These are phyloP conservation scores for Camellia sinensis DNA, from an alignment of 148 eudicot genomes.

Conservation along the genomic window DNA sequence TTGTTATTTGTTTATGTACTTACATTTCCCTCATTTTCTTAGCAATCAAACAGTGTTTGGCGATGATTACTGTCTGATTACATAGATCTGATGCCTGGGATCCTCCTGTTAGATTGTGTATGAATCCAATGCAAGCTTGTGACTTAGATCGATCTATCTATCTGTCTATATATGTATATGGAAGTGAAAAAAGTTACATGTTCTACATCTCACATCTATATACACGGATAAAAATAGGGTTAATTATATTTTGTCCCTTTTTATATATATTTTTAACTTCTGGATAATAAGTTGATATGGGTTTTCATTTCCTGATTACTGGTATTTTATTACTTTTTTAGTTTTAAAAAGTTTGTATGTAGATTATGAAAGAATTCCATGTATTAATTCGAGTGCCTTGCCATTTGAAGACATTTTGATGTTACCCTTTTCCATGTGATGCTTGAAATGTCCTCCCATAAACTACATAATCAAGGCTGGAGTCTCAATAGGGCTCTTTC, in stretches of 20 bases:
- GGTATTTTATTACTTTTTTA: neutral
- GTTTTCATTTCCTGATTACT: neutral
- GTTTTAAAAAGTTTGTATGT: neutral
- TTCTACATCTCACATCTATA: no score
- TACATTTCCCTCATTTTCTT: neutral
- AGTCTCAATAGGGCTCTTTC: slow-evolving; percentile 39
- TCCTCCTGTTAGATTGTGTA: no score
- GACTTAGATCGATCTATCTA: no score
- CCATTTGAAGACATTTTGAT: neutral
- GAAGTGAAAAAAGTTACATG: no score
- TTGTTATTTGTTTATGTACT: neutral
- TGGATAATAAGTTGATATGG: neutral
- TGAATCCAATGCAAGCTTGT: no score
- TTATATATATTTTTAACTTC: no score
- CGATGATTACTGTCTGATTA: neutral
- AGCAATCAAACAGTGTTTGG: neutral
- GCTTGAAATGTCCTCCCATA: slow-evolving; percentile 31
- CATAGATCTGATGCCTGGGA: no score
- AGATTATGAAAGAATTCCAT: neutral
- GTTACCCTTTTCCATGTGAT: slow-evolving; percentile 7
- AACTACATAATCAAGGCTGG: slow-evolving; percentile 42
- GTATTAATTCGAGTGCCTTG: neutral
- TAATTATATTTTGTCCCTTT: no score
- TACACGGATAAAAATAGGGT: no score
- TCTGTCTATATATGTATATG: no score